phyloP scores from a whole-genome alignment of 176 grass and related monocot species.

The Cymbopogon citratus region DNA sequence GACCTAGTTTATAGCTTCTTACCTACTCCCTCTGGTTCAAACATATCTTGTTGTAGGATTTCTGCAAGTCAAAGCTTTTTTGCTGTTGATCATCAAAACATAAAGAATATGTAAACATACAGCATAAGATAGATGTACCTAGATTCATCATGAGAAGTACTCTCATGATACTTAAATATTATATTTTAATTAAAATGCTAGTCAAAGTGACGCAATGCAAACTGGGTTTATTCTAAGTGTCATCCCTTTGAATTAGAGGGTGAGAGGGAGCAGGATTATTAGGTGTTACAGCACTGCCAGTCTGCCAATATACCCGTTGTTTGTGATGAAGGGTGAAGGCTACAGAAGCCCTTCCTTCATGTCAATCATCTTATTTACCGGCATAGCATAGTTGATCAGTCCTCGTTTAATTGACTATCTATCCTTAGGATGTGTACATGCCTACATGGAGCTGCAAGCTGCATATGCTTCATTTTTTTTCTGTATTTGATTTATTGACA shows the following conservation, averaged over 20 bases:
- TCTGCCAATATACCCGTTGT: neutral
- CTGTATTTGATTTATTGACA: slow-evolving; percentile 4
- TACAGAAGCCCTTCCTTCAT: neutral
- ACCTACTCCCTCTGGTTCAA: neutral
- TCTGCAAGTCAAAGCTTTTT: neutral
- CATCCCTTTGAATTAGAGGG: neutral
- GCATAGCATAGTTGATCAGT: neutral
- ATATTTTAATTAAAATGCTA: neutral
- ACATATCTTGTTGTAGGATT: neutral
- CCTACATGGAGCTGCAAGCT: neutral
- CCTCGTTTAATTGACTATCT: neutral
- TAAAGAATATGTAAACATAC: neutral
- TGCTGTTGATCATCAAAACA: neutral
- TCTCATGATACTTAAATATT: neutral
- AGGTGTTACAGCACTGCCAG: neutral
- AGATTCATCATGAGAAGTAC: neutral
- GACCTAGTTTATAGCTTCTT: neutral
- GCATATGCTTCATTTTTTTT: neutral
- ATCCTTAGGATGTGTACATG: neutral
- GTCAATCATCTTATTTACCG: neutral
- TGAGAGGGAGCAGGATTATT: neutral
- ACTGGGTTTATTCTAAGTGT: neutral
- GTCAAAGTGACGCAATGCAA: neutral
- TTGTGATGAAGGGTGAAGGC: slow-evolving; percentile 4
- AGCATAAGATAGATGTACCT: neutral